Conservation (phyloP, 345 rosid genomes). For the Populus ilicifolia region DNA sequence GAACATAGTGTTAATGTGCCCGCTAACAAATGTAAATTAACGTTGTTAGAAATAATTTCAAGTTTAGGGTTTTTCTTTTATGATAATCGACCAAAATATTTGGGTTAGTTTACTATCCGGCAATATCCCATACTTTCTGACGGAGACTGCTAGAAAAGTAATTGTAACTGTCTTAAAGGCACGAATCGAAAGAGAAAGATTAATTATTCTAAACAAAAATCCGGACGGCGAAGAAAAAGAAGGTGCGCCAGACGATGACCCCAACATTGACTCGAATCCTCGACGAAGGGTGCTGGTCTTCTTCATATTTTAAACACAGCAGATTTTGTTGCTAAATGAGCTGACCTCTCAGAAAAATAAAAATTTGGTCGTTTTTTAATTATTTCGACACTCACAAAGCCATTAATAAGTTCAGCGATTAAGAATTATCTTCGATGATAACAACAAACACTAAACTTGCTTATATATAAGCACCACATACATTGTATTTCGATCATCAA, state of each 20-base stretch:
- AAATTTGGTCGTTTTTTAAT: too few relatives aligned
- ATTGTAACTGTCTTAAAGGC: not conserved
- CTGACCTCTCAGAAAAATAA: too few relatives aligned
- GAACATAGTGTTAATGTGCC: not conserved
- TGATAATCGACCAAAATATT: too few relatives aligned
- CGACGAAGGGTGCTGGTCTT: too few relatives aligned
- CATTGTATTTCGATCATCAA: too few relatives aligned
- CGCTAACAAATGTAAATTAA: not conserved
- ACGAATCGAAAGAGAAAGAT: not conserved
- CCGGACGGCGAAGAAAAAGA: not conserved
- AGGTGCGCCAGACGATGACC: not conserved
- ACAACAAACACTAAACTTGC: constrained; percentile 9
- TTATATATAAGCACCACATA: constrained; percentile 12
- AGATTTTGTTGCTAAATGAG: too few relatives aligned
- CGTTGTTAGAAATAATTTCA: not conserved
- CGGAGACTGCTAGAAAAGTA: not conserved
- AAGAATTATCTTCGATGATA: not conserved
- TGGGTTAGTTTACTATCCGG: too few relatives aligned
- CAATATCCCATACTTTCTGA: not conserved
- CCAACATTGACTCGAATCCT: too few relatives aligned
- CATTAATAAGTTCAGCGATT: not conserved
- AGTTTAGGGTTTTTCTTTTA: not conserved
- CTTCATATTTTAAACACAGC: too few relatives aligned
- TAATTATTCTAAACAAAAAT: not conserved
- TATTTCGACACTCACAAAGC: too few relatives aligned